A percentile compares a stretch with the other conserved stretches of the same genome.
Conservation (phyloP, 345 rosid species). For the Dimocarpus longan region DNA sequence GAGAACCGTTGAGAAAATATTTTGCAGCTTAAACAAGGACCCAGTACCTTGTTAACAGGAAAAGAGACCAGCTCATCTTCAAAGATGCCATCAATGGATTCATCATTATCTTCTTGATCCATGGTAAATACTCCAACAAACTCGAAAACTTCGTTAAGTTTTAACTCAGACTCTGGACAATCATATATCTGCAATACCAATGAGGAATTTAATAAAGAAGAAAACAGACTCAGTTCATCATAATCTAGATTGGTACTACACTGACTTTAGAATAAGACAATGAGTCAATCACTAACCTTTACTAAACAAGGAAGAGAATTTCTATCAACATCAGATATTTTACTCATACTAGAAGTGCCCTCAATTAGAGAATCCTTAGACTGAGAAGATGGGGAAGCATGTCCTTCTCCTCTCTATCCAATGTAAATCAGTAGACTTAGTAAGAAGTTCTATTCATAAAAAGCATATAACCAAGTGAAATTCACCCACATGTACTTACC, state of each 20-base stretch:
- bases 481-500: constrained; percentile 41
- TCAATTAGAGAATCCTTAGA: constrained; percentile 28
- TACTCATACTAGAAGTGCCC: constrained; percentile 28
- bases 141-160: constrained; percentile 88
- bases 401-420: constrained; percentile 62
- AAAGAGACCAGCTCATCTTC: constrained; percentile 57
- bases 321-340: constrained; percentile 26
- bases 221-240: neutral
- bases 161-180: constrained; percentile 73
- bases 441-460: neutral
- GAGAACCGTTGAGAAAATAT: neutral
- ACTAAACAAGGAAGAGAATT: constrained; percentile 70
- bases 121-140: constrained; percentile 77
- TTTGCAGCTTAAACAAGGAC: constrained; percentile 7
- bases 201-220: constrained; percentile 8
- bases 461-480: neutral
- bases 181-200: constrained; percentile 64
- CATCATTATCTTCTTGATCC: constrained; percentile 48
- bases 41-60: constrained; percentile 59
- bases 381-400: constrained; percentile 45
- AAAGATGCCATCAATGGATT: constrained; percentile 40
- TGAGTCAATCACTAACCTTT: constrained; percentile 44
- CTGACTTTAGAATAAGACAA: neutral
- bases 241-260: neutral
- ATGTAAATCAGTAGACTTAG: constrained; percentile 14